Conservation (phyloP, 2,329 filamentous ascomycete species). For the Phyllosticta citribraziliensis region DNA sequence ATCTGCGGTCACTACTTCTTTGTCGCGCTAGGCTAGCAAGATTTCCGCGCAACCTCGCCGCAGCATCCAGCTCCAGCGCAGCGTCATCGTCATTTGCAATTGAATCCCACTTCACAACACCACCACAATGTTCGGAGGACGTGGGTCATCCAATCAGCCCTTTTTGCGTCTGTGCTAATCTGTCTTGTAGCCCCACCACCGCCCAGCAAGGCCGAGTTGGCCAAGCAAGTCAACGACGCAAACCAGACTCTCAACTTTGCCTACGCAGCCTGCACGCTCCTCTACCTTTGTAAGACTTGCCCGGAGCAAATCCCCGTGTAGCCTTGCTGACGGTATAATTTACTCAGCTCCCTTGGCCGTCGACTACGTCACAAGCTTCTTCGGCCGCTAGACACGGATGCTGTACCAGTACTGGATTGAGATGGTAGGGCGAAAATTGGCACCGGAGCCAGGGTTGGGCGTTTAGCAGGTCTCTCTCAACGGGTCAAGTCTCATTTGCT, state of each 20-base stretch:
- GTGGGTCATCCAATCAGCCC: conserved; percentile 30
- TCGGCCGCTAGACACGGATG: background rate
- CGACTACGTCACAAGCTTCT: conserved; percentile 32
- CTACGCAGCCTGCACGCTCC: conserved; percentile 52
- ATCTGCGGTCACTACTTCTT: background rate
- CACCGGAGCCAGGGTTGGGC: background rate
- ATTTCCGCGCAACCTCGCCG: conserved; percentile 7
- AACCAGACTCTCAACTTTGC: conserved; percentile 58
- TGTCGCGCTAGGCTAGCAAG: background rate
- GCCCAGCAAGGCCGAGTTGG: conserved; percentile 60
- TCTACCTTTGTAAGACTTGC: conserved; percentile 64
- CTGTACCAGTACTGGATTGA: background rate
- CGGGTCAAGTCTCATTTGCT: background rate
- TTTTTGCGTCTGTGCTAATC: background rate
- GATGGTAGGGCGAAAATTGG: background rate
- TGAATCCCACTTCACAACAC: background rate
- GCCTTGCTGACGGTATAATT: background rate
- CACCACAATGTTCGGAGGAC: conserved; percentile 53
- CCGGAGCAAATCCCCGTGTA: background rate
- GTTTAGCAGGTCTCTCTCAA: background rate
- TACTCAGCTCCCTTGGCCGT: conserved; percentile 44
- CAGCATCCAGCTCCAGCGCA: conserved; percentile 10
- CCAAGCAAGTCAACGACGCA: conserved; percentile 57
- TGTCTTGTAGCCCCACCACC: conserved; percentile 53
- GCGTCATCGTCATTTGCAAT: conserved; percentile 3